Evolutionary conservation across 352 stramenopile genomes (phyloP).

Genomic region (Thalassiosira pacifica): DNA sequence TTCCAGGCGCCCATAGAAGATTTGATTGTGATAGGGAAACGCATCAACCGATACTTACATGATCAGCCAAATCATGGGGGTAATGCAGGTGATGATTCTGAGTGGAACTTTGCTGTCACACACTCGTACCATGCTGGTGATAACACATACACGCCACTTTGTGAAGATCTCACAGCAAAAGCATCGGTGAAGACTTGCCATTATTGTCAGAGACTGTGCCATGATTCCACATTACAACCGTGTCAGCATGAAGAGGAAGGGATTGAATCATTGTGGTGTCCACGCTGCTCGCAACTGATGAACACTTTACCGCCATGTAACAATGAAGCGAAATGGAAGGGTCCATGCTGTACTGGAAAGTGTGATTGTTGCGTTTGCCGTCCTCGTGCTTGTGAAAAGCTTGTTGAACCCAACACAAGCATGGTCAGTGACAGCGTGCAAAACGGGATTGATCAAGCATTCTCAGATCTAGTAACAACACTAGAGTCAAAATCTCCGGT

Average conservation of each 20-base stretch:
- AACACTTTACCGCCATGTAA: background rate
- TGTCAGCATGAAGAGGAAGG: slow-evolving; percentile 19
- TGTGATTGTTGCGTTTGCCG: slow-evolving; percentile 39
- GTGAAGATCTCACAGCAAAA: slow-evolving; percentile 13
- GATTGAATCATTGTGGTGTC: slow-evolving; percentile 14
- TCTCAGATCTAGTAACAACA: slow-evolving; percentile 37
- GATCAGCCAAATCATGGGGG: slow-evolving; percentile 2
- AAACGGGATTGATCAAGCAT: slow-evolving; percentile 15
- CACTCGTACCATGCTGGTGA: slow-evolving; percentile 51
- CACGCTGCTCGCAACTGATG: slow-evolving; percentile 13
- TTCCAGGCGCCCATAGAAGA: slow-evolving; percentile 76
- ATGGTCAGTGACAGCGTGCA: slow-evolving; percentile 12
- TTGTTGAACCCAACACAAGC: slow-evolving; percentile 1
- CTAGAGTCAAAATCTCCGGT: slow-evolving; percentile 19
- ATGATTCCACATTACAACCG: slow-evolving; percentile 6
- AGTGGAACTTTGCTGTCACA: slow-evolving; percentile 39
- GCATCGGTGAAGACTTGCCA: slow-evolving; percentile 34
- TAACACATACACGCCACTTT: slow-evolving; percentile 40
- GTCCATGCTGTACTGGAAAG: slow-evolving; percentile 38
- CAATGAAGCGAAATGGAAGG: slow-evolving; percentile 30
- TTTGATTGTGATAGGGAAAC: slow-evolving; percentile 69
- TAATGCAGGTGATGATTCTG: slow-evolving; percentile 8
- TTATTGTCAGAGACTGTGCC: slow-evolving; percentile 31
- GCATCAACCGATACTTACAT: slow-evolving; percentile 46
- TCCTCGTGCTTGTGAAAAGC: background rate